Base-by-base conservation (phyloP, 2,329 filamentous ascomycete genomes). In the Fusarium chaquense region DNA sequence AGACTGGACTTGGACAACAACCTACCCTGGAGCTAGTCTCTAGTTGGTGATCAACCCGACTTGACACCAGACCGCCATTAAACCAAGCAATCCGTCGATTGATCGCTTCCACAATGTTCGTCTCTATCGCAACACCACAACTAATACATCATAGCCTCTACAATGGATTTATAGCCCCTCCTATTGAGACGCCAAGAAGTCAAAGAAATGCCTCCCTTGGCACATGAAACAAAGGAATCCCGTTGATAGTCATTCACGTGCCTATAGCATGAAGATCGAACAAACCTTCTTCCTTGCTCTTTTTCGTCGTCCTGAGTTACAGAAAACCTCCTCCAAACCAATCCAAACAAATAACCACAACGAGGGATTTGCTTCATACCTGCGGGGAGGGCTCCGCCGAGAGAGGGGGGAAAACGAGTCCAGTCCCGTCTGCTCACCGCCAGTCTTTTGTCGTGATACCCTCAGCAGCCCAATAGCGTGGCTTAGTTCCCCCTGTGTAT, bases 301-400 rank as follows among this genome's bases (percentile, higher is more conserved):
- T 28, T 26, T 61, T 71, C 65, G 69, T 69, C 65, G 69, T 69
- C 69, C 49, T 53, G 57, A 71, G 69, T 63, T 71, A 71, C 69
- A 67, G 65, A 58, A 41, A 40, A 16, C 35, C 18, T 40, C 13
- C 13, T 20, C 24, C n/a, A 35, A 30, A 40, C 38, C 41, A 54
- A 67, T 53, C 44, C 44, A 71, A 71, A 70, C 45, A 71, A 71
- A 71, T 44, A 69, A 71, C 54, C 44, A 26, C 32, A 57, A 45
- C 12, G 47, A 45, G 56, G 52, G 32, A 56, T 58, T 67, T 59
- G 35, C 55, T 57, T 55, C 44, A 68, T 41, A 41, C 51, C 41
- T 71, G 67, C 63, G 58, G 67, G 67, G 67, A 56, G 30, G 58
- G 35, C 67, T 65, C 62, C 62, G 62, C 62, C 44, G 44, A 53